Evolutionary conservation across 139 green algal genomes (phyloP), one percentile per base, ranked within the genome.

Genomic region (Dunaliella sp.): DNA sequence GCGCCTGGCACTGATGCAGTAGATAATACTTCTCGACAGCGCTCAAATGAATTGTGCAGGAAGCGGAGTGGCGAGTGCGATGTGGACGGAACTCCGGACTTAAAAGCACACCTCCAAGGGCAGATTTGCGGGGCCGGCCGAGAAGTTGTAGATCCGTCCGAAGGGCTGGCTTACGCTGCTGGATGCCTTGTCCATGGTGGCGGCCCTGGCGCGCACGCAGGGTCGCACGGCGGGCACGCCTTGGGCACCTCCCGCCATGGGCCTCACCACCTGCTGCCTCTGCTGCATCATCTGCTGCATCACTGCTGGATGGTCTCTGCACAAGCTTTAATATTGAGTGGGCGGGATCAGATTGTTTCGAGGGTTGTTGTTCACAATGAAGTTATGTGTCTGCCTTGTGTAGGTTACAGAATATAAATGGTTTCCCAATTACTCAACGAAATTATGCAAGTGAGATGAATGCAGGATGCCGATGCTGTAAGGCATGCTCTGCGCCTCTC

Each of bases 81-180:
- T n/a, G n/a, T n/a, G n/a, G n/a, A n/a, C n/a, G n/a, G n/a, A n/a
- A n/a, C n/a, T n/a, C n/a, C n/a, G n/a, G 16, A 78, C 30, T 16
- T 3, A 16, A 22, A 16, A 3, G 16, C 78, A 72, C 38, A 85
- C 81, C 36, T 96, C 92, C 26, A 97, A 33, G 12, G 96, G 97
- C 59, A 99, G 92, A 26, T 92, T 93, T 2, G 98, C 98, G 2
- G 98, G 98, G 3, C 98, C 98, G 3, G 91, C 91, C 12, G 84
- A 89, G 80, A 94, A 94, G 87, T 94, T 94, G 87, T 85, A 92
- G 33, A 94, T 88, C 82, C 37, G 24, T 26, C 16, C 48, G 48
- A 26, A 65, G 7, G 48, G 48, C 48, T 65, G 48, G 48, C 48
- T 65, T 7, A 16, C 16, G 48, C 48, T 65, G 48, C 7, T 16